These are phyloP conservation scores for Daucus carota DNA, from an alignment of 129 eudicot species.

Conservation along the genomic window DH1_v3.0 NC_030381.2:41514501-41515000, in stretches of 20 bases:
- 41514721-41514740: too few species aligned
- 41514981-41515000: too few species aligned
- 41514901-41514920: too few species aligned
- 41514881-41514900: too few species aligned
- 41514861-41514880: neutral
- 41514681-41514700: neutral
- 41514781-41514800: neutral
- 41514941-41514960: too few species aligned
- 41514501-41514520: slow-evolving; percentile 54
- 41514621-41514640: neutral
- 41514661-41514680: neutral
- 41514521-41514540: neutral
- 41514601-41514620: neutral
- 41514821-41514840: neutral
- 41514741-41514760: too few species aligned
- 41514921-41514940: too few species aligned
- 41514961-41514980: too few species aligned
- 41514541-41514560: neutral
- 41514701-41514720: too few species aligned
- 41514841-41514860: neutral
- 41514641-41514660: too few species aligned
- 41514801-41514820: too few species aligned
- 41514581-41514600: neutral
- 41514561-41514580: neutral
- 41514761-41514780: too few species aligned